Conservation (phyloP, 192 early-diverging fungal species). For the Coemansia sp. region DNA sequence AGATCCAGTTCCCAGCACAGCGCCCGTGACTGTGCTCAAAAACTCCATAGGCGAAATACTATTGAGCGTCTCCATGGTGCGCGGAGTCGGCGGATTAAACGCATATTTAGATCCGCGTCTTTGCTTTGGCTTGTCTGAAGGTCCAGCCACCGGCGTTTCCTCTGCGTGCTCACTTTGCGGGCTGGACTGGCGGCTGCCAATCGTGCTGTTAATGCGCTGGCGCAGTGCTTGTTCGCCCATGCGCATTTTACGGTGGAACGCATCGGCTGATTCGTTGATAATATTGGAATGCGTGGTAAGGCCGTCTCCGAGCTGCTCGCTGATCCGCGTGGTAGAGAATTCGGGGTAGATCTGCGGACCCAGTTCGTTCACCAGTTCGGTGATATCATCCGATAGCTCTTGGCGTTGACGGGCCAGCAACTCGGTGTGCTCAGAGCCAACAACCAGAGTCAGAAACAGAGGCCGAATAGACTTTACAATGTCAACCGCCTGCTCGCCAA, state of each 20-base stretch:
- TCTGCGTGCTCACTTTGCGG: background rate
- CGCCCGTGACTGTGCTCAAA: slow-evolving; percentile 13
- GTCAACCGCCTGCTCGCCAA: slow-evolving; percentile 75
- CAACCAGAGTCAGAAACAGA: slow-evolving; percentile 70
- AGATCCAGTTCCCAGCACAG: background rate
- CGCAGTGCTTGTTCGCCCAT: slow-evolving; percentile 40
- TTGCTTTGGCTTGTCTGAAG: background rate
- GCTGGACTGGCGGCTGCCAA: background rate
- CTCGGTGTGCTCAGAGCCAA: slow-evolving; percentile 56
- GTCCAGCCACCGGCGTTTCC: too few relatives aligned
- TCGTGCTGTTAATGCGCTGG: slow-evolving; percentile 20
- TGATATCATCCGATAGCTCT: slow-evolving; percentile 74
- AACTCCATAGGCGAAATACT: slow-evolving; percentile 57
- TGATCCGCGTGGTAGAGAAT: slow-evolving; percentile 56
- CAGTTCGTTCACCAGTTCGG: slow-evolving; percentile 78
- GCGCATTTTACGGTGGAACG: slow-evolving; percentile 39
- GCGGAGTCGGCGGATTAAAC: slow-evolving; percentile 53
- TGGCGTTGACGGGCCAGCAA: slow-evolving; percentile 69
- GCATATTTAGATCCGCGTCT: slow-evolving; percentile 32
- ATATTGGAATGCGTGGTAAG: slow-evolving; percentile 23
- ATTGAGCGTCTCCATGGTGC: slow-evolving; percentile 52
- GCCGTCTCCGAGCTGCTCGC: slow-evolving; percentile 23
- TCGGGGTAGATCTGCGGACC: slow-evolving; percentile 78
- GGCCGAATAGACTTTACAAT: slow-evolving; percentile 81
- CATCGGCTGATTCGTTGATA: slow-evolving; percentile 33